Conservation (phyloP, 2,329 filamentous ascomycete genomes). For the Diaporthe helianthi region DNA sequence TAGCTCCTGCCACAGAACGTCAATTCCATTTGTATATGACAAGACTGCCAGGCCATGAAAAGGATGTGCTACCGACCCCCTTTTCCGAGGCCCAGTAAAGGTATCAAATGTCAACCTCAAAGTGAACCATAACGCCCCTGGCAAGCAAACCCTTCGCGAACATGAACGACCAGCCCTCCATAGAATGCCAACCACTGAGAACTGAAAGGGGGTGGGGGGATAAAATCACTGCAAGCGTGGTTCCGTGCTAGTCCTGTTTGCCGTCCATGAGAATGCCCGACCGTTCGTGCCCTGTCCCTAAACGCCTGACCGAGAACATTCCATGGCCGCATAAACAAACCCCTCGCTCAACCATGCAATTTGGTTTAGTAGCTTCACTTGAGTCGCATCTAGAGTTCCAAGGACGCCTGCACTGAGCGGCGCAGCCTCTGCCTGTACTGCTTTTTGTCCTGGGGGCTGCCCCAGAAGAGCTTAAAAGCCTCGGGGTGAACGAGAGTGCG, state of each 20-base stretch:
- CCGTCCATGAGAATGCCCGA: constrained; percentile 26
- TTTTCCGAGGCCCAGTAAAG: constrained; percentile 35
- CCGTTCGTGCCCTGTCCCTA: constrained; percentile 3
- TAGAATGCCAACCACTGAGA: constrained; percentile 2
- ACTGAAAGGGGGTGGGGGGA: constrained; percentile 1
- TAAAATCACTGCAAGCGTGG: constrained; percentile 1
- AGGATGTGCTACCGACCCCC: constrained; percentile 12
- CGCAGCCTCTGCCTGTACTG: constrained; percentile 83
- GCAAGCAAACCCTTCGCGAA: neutral
- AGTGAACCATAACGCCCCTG: constrained; percentile 34
- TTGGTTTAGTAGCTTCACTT: constrained; percentile 34
- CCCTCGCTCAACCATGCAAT: constrained; percentile 10
- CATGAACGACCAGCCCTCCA: neutral
- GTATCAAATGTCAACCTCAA: constrained; percentile 37
- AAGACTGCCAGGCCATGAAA: constrained; percentile 1
- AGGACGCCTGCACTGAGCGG: constrained; percentile 74
- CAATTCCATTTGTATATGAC: constrained; percentile 6
- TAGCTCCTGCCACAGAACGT: neutral
- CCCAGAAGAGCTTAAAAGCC: constrained; percentile 88
- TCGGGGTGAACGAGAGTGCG: constrained; percentile 86
- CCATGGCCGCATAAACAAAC: constrained; percentile 21
- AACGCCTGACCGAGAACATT: constrained; percentile 24
- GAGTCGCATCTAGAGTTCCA: constrained; percentile 47
- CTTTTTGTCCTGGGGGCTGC: constrained; percentile 78
- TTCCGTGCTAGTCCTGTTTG: constrained; percentile 28